Evolutionary conservation across 139 green algal species (phyloP).

Genomic region (Marvania coccoides): DNA sequence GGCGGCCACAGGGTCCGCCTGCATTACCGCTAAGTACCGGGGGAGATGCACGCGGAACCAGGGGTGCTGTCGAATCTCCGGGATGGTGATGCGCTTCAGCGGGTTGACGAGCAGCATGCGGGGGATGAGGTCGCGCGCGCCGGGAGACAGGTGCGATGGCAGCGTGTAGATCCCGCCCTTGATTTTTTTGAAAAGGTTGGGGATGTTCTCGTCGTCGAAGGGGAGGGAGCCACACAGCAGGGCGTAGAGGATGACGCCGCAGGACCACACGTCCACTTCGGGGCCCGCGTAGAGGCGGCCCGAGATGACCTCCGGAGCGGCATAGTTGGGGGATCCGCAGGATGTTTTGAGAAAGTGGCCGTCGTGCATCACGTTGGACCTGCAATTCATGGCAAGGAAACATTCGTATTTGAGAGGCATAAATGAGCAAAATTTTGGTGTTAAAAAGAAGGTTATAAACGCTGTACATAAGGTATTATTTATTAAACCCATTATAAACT

Average conservation of each 20-base stretch:
- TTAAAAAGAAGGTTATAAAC: no score
- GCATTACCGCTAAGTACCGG: slow-evolving; percentile 90
- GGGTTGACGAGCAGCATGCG: slow-evolving; percentile 98
- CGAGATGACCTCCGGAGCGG: slow-evolving; percentile 96
- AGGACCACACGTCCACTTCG: slow-evolving; percentile 99
- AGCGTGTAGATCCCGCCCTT: slow-evolving; percentile 97
- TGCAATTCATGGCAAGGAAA: no score
- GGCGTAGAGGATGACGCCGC: slow-evolving; percentile 98
- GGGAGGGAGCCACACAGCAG: slow-evolving; percentile 95
- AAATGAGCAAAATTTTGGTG: no score
- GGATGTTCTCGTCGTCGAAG: slow-evolving; percentile 99
- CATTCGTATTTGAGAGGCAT: no score
- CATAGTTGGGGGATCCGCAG: slow-evolving; percentile 97
- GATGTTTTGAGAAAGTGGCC: slow-evolving; percentile 98
- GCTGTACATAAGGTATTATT: no score
- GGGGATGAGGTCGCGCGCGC: slow-evolving; percentile 93
- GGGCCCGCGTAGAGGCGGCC: slow-evolving; percentile 94
- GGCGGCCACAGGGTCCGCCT: slow-evolving; percentile 53
- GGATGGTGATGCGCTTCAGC: slow-evolving; percentile 98
- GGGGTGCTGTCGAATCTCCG: slow-evolving; percentile 90
- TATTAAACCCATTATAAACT: no score
- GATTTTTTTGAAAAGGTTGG: slow-evolving; percentile 99
- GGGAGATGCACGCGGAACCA: slow-evolving; percentile 95
- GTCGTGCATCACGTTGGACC: slow-evolving; percentile 97
- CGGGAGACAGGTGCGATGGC: slow-evolving; percentile 84